A percentile compares a stretch with the other conserved stretches of the same genome.
Evolutionary conservation across 768 basidiomycete genomes (phyloP).

Genomic region (Rhodosporidiobolus sp.): DNA sequence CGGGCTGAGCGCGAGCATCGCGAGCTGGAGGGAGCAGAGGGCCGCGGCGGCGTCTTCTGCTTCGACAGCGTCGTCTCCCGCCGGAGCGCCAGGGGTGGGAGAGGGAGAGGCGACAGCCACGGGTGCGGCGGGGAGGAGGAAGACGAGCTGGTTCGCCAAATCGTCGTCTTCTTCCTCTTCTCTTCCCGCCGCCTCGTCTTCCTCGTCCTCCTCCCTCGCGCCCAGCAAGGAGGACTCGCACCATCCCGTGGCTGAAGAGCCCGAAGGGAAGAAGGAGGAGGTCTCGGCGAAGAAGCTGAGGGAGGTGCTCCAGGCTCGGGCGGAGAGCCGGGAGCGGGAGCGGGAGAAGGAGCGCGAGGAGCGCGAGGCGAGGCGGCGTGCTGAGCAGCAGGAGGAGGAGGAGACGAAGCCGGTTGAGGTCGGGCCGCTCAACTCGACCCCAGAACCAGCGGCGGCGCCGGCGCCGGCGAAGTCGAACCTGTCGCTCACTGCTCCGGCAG

Average conservation of each 20-base stretch:
- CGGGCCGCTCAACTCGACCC: not conserved
- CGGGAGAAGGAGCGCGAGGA: not conserved
- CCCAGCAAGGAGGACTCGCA: not conserved
- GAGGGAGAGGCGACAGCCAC: not conserved
- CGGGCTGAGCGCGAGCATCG: conserved; percentile 14
- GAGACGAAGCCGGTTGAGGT: not conserved
- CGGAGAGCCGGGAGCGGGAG: conserved; percentile 27
- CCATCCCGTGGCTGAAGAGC: too few relatives aligned
- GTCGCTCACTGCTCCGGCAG: conserved; percentile 12
- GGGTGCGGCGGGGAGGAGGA: not conserved
- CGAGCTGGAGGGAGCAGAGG: conserved; percentile 21
- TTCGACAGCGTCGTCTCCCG: not conserved
- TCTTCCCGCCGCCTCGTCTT: not conserved
- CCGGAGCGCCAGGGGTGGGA: not conserved
- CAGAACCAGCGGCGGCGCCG: not conserved
- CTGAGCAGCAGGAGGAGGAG: conserved; percentile 1
- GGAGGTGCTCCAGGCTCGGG: conserved; percentile 27
- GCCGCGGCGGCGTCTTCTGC: not conserved
- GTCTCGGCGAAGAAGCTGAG: conserved; percentile 18
- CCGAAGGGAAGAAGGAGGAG: not conserved
- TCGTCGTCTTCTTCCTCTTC: not conserved
- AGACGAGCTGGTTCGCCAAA: conserved; percentile 28
- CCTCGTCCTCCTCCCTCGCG: not conserved
- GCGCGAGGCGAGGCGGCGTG: too few relatives aligned
- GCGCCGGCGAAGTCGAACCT: not conserved